Evolutionary conservation across 805 yeast genomes (phyloP), one percentile per base, ranked within the genome.

Genomic region (Scheffersomyces coipomensis): DNA sequence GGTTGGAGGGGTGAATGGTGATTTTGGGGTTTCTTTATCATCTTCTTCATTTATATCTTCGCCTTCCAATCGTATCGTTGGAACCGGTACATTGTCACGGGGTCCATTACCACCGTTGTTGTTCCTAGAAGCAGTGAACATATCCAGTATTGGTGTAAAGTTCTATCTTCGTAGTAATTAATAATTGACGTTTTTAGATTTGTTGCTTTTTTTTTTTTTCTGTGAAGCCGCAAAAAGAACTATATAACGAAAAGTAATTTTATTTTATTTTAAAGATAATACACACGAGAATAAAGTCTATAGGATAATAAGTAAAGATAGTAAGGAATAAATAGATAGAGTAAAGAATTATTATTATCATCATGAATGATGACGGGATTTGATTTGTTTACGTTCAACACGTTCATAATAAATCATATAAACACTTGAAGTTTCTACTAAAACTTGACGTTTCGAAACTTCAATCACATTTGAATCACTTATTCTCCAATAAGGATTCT

Each of bases 381-480:
- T 51, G n/a, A 55, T 42, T 41, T 52, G 53, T 29, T 50, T 49
- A 36, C 52, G 56, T 38, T 71, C 76, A 16, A 70, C 62, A 43
- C 77, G 64, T 56, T 90, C 96, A 55, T 86, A 93, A 53, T 86
- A 84, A 38, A 91, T 64, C 85, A 91, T 77, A 60, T 91, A 91
- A 1, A 80, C 96, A n/a, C 85, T 88, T 21, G 78, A 69, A 22
- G 78, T 78, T 52, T 88, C 96, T 39, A 64, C 68, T 30, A 87
- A 62, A 1, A 90, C 85, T 12, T 81, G 79, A 0, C 66, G 60
- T 2, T 66, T 55, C 10, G 76, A 68, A 7, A 75, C 80, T 55
- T 89, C 97, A 27, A 78, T 62, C 3, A 86, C 79, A 22, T 66
- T 68, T 2, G 85, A 70, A 61, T 93, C 98, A 45, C 95, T 87